phyloP scores from a whole-genome alignment of 2,329 filamentous ascomycete genomes.

The Xylariaceae sp. region DNA sequence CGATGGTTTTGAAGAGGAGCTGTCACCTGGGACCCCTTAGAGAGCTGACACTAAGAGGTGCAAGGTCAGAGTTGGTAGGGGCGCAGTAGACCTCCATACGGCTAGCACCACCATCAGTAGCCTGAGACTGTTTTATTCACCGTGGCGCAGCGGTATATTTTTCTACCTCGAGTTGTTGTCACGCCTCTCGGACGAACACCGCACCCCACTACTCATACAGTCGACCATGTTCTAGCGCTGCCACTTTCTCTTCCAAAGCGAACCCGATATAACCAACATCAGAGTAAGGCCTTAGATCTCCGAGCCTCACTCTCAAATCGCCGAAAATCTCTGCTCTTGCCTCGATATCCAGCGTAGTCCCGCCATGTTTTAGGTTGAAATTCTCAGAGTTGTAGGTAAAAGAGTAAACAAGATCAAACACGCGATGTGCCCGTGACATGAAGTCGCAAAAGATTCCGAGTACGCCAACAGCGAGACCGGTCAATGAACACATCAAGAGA shows the following conservation, averaged over 20 bases:
- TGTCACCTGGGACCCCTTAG: too few species aligned
- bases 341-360: neutral
- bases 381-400: neutral
- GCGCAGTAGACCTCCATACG: too few species aligned
- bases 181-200: too few species aligned
- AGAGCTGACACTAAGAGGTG: too few species aligned
- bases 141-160: too few species aligned
- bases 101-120: too few species aligned
- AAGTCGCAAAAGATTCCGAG: neutral
- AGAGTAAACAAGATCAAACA: neutral
- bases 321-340: neutral
- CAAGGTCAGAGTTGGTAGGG: too few species aligned
- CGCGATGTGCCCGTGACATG: neutral
- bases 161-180: too few species aligned
- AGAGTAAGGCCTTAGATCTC: neutral
- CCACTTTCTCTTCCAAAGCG: neutral
- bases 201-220: neutral
- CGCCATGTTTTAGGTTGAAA: neutral
- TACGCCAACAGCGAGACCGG: neutral
- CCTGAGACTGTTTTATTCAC: too few species aligned
- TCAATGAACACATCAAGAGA: neutral
- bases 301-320: neutral
- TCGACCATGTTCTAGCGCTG: neutral
- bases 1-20: too few species aligned
- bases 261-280: neutral